These are phyloP conservation scores for Acanthamoeba royreba DNA, from an alignment of 208 protist species.

Conservation along the genomic window DNA sequence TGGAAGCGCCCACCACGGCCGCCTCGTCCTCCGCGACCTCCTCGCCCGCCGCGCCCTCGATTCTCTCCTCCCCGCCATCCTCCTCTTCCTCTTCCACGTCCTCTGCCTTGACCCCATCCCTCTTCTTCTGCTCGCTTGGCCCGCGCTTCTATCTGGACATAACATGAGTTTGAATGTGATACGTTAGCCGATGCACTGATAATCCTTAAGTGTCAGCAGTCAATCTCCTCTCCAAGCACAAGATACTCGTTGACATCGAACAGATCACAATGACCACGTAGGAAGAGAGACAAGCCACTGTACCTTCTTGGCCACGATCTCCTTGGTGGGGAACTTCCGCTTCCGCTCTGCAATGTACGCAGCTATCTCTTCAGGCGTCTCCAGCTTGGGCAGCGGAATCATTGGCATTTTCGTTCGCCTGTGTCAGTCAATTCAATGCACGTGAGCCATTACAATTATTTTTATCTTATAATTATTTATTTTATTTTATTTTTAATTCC, in stretches of 20 bases:
- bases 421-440: no score
- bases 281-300: background rate
- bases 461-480: no score
- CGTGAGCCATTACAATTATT: no score
- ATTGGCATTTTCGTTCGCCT: background rate
- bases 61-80: no score
- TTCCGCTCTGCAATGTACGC: background rate
- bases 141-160: background rate
- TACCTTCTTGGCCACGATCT: background rate
- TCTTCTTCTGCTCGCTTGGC: background rate
- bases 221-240: no score
- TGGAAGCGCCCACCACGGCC: background rate
- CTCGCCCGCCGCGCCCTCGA: background rate
- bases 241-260: no score
- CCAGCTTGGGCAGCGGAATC: background rate
- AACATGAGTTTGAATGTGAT: background rate
- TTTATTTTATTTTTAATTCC: no score
- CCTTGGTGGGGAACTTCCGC: constrained; percentile 21
- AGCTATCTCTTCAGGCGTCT: constrained; percentile 20
- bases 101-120: background rate
- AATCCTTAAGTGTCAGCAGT: no score
- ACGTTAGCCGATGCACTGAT: no score
- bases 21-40: background rate
- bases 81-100: no score
- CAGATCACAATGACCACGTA: no score